Base-by-base conservation (phyloP, 2,329 filamentous ascomycete species). In the Microsporum audouinii region DNA sequence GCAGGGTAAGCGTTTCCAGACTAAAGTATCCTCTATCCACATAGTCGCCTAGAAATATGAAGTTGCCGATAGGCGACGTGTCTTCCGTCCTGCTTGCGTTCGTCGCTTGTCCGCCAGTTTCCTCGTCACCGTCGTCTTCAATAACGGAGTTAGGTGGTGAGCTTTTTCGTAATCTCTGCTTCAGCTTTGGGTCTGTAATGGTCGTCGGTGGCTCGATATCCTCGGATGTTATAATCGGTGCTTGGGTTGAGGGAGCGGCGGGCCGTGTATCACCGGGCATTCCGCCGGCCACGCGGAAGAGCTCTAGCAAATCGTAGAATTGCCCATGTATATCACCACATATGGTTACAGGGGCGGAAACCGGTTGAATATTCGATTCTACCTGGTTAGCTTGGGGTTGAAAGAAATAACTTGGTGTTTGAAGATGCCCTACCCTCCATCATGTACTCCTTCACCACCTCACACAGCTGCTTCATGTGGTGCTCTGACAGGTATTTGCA, bases 241-340 rank as follows among this genome's bases (percentile, higher is more conserved):
- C 62, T 43, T 59, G 58, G 36, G 56, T 36, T 14, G 29, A 60
- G 34, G 57, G 58, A 58, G 36, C 55, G 70, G 85, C 72, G 78
- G 94, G 90, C 91, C 91, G 97, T 80, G 97, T 97, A 80, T 97
- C 97, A 72, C 94, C 97, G 77, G 94, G 94, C 73, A 96, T 96
- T 63, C 91, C 91, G 60, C 94, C 94, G 68, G 94, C 94, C 75
- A 99, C 97, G 80, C 95, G 95, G 84, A 99, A 99, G 60, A 99
- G 85, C 79, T 99, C 94, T 91, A 99, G 97, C 76, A 99, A 79
- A 73, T 99, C 94, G 77, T 97, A 92, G 76, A 97, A 97, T 78
- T 99, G 94, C 67, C 94, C 94, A 77, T 99, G 94, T 74, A 99
- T 99, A 78, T 99, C 94, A 75, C 94, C 94, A 76, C 94, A 97